Evolutionary conservation across 371 early-diverging fungal species (phyloP), one percentile per base, ranked within the genome.

Genomic region (Batrachochytrium dendrobatidis): DNA sequence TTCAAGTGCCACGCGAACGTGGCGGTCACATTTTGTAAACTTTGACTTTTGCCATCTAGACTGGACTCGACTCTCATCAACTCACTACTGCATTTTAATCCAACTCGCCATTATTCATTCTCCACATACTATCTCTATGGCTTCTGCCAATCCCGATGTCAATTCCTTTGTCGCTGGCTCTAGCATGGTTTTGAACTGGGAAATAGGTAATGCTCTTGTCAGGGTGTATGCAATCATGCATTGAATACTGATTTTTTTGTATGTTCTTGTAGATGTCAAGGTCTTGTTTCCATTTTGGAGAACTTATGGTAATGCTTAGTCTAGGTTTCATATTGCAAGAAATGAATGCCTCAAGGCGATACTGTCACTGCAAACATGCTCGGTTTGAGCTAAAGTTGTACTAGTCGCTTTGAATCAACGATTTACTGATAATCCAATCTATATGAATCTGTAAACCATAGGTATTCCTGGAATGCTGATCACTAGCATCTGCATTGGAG

Each of bases 101-200:
- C 39, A 39, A 39, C 39, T 17, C 15, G 17, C 39, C 15, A 20
- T 20, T 17, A 39, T 39, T 15, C 17, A 39, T 39, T 39, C 39
- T 20, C 39, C 39, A 39, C 17, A 20, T 20, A 39, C 15, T 20
- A 15, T 17, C 39, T 17, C 39, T 17, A 39, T 39, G 39, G 17
- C 39, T 15, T 17, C 15, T 20, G 39, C 39, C n/a, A n/a, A n/a
- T n/a, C n/a, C n/a, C n/a, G n/a, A n/a, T n/a, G n/a, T n/a, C n/a
- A n/a, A n/a, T n/a, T n/a, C n/a, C n/a, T n/a, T n/a, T n/a, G n/a
- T n/a, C n/a, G n/a, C 49, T 6, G 6, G 8, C 8, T 22, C 25
- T 20, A 20, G 39, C 50, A 53, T 53, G 60, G 53, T 53, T 12
- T 59, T 52, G 60, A 59, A 59, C 54, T 59, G 60, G 60, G 53